phyloP scores from a whole-genome alignment of 768 basidiomycete genomes.

The Cubamyces sp. region DNA sequence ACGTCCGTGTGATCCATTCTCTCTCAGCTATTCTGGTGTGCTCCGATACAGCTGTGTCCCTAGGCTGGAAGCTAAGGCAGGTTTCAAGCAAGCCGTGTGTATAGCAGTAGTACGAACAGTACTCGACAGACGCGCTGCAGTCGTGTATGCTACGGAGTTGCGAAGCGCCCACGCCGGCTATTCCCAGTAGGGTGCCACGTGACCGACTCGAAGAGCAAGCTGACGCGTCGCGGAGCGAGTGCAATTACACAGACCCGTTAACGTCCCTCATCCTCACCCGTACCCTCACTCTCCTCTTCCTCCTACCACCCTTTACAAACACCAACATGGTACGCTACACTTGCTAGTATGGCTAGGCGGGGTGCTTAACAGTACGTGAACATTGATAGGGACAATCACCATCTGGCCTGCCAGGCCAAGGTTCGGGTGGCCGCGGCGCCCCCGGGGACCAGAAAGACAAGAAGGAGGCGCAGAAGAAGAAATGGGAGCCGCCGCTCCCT shows the following conservation, averaged over 20 bases:
- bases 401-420: slow-evolving; percentile 53
- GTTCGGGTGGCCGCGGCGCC: slow-evolving; percentile 32
- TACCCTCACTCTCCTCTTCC: slow-evolving; percentile 1
- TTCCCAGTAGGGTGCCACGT: slow-evolving; percentile 18
- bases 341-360: background rate
- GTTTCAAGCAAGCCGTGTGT: background rate
- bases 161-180: slow-evolving; percentile 10
- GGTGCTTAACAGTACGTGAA: background rate
- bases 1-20: slow-evolving; percentile 29
- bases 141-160: background rate
- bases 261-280: background rate
- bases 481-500: slow-evolving; percentile 98
- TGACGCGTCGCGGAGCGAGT: slow-evolving; percentile 40
- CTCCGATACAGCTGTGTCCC: too few relatives aligned
- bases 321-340: slow-evolving; percentile 23
- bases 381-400: slow-evolving; percentile 69
- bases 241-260: slow-evolving; percentile 10
- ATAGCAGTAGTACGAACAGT: slow-evolving; percentile 6
- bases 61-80: slow-evolving; percentile 11
- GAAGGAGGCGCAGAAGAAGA: slow-evolving; percentile 75
- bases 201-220: slow-evolving; percentile 22
- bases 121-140: background rate
- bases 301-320: background rate
- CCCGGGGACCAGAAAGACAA: slow-evolving; percentile 51
- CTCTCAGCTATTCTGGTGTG: background rate